These are phyloP conservation scores for Alternaria brassicae DNA, from an alignment of 2,329 filamentous ascomycete species.

Conservation along the genomic window DNA sequence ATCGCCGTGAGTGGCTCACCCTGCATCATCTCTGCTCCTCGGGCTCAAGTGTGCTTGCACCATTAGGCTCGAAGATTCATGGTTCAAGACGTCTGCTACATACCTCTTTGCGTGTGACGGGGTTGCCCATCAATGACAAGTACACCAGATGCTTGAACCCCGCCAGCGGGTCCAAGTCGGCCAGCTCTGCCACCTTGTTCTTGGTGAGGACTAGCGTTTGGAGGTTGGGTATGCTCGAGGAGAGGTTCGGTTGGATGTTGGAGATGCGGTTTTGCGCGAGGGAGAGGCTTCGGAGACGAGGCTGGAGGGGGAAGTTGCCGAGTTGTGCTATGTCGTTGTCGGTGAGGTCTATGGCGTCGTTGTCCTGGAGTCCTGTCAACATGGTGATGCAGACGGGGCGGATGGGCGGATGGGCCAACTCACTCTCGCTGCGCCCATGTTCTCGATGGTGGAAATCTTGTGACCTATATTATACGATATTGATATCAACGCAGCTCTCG, in stretches of 20 bases:
- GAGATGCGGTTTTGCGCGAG: conserved; percentile 88
- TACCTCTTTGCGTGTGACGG: conserved; percentile 91
- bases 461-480: conserved; percentile 76
- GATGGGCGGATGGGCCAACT: conserved; percentile 49
- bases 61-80: conserved; percentile 20
- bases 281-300: conserved; percentile 84
- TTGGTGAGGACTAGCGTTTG: conserved; percentile 80
- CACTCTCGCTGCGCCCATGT: conserved; percentile 92
- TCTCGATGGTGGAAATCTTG: conserved; percentile 97
- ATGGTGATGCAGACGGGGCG: not conserved
- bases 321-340: conserved; percentile 95
- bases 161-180: conserved; percentile 82
- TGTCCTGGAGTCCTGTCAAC: conserved; percentile 65
- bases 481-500: conserved; percentile 86
- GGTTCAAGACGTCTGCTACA: conserved; percentile 13
- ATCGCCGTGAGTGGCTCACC: not conserved
- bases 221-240: conserved; percentile 80
- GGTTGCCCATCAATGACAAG: conserved; percentile 83
- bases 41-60: conserved; percentile 24
- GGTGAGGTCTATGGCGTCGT: conserved; percentile 97
- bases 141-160: conserved; percentile 76
- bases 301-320: conserved; percentile 90
- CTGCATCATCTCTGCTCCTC: not conserved
- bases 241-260: conserved; percentile 77
- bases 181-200: conserved; percentile 83